Evolutionary conservation across 345 rosid genomes (phyloP).

Genomic region (Brassica napus): DNA sequence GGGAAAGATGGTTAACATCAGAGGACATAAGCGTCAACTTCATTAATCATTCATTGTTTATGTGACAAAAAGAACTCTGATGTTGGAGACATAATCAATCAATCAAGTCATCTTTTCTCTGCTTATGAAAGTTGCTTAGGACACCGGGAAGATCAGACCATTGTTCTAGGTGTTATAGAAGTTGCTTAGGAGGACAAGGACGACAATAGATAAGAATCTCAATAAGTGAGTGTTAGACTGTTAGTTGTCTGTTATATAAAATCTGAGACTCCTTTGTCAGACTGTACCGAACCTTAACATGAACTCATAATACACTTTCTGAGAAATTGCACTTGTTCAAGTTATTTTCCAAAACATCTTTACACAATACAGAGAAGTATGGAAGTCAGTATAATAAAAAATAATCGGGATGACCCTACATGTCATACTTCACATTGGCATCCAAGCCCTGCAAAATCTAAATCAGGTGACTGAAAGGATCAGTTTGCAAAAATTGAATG

Average conservation of each 20-base stretch:
- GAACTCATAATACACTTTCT: too few species aligned
- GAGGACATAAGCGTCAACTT: slow-evolving; percentile 58
- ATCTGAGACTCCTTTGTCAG: not conserved
- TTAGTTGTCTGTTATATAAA: not conserved
- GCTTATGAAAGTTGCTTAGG: not conserved
- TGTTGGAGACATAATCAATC: not conserved
- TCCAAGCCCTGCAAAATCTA: too few species aligned
- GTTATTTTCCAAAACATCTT: too few species aligned
- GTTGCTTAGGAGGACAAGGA: slow-evolving; percentile 1
- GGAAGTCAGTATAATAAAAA: too few species aligned
- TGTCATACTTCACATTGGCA: too few species aligned
- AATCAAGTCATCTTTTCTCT: not conserved
- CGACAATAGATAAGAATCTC: not conserved
- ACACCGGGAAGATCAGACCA: not conserved
- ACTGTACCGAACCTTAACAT: too few species aligned
- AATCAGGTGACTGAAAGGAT: too few species aligned
- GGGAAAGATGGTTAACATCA: not conserved
- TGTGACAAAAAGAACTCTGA: slow-evolving; percentile 17
- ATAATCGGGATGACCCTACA: too few species aligned
- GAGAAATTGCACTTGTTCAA: too few species aligned
- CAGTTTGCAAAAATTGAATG: too few species aligned
- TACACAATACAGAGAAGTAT: too few species aligned
- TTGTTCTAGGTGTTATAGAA: not conserved
- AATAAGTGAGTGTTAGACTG: not conserved
- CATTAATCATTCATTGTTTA: not conserved